Base-by-base conservation (phyloP, 1,284 basidiomycete species). In the Leccinum variabile region DNA sequence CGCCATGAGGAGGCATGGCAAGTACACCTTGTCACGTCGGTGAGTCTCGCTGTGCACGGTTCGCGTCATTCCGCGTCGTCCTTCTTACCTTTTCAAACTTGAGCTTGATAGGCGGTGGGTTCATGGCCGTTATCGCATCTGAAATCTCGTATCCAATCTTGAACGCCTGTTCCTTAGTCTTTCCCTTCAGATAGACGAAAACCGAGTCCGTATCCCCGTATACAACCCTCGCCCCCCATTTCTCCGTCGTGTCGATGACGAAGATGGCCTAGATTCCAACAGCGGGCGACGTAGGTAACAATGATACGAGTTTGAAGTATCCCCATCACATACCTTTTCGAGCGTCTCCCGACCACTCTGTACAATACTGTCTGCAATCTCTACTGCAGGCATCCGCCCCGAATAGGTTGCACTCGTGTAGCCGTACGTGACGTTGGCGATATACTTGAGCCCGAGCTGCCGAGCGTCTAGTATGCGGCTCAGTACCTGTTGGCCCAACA, bases 191-290 rank as follows among this genome's bases (percentile, higher is more conserved):
- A 66, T 94, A 76, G 77, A 98, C 84, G 75, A 99, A 99, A 33
- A 98, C 77, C 25, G 94, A 97, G 76, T 99, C 97, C 0, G 97
- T 99, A 71, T 99, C 97, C n/a, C 97, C 97, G 72, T 99, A 99
- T 5, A 98, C 94, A 5, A 98, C 92, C 69, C 89, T 84, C 2
- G 94, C 96, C 5, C 89, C 91, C 97, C 97, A 98, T 72, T 89
- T 90, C 52, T 81, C 78, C 2, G 86, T 91, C 1, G 82, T 78
- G 62, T 97, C 87, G 64, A 99, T 96, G 35, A 89, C 71, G 53
- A 85, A 82, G 66, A 98, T 94, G 0, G 97, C 95, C 92, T 95
- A 18, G 30, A 59, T 46, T 1, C 18, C 10, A 18, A 14, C 39
- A 57, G 50, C 1, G 56, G 22, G 50, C 14, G 25, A 25, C 4